Base-by-base conservation (phyloP, 257 asterid genomes). In the Prunella vulgaris region DNA sequence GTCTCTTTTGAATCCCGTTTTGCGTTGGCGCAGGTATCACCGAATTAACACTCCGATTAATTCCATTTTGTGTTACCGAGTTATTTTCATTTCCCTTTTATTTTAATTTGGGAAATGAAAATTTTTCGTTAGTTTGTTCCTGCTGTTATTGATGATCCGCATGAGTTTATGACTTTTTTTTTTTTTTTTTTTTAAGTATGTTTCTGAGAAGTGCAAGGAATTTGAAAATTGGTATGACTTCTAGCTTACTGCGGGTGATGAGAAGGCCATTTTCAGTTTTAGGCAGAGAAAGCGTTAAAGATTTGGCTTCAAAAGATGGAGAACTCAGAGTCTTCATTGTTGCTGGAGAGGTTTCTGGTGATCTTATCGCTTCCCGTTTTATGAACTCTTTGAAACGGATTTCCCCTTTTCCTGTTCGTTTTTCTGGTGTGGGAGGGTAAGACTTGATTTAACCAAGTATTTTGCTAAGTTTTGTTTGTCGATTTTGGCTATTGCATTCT, bases 291-390 rank as follows among this genome's bases (percentile, higher is more conserved):
- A 52, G 78, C 18, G 80, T 81, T 56, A 68, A 75, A 74, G 86
- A 84, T 59, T 57, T 78, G 81, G 99, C 90, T 73, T 75, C 88
- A 20, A 84, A 74, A 75, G 96, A 89, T 75, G 97, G 95, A 60
- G 95, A 93, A 66, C 88, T 93, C 46, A 86, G 99, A 79, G 96
- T 93, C 8, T 89, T 93, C 78, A 77, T 93, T 10, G 96, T 90
- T 74, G 97, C 99, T 53, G 97, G 99, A 44, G 99, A 93, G 84
- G 97, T 93, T 83, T 89, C 97, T 60, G 99, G 99, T 18, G 97
- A 93, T 85, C 58, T 80, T 5, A 88, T 93, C 4, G 97, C 87
- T 5, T 83, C 99, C 32, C 96, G 92, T 60, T 82, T 91, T 75
- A 90, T 93, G 93, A 74, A 57, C 67, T 90, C 99, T n/a, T 77